Percentiles rank a stretch among this genome's conserved stretches.
Evolutionary conservation across 1,284 basidiomycete species (phyloP).

Genomic region (Coniferiporia weirii): DNA sequence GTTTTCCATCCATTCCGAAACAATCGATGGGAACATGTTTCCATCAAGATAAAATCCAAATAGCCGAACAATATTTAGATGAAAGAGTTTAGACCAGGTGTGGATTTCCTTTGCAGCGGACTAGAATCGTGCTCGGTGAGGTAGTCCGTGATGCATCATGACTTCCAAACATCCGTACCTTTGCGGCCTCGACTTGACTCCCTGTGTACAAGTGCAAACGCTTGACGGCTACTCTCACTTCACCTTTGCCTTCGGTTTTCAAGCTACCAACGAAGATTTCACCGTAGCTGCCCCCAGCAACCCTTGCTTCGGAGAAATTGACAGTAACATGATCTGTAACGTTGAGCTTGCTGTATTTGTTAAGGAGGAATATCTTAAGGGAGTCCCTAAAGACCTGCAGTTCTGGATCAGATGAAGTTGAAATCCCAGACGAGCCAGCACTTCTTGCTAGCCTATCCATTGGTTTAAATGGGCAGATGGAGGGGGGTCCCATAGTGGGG

Average conservation of each 20-base stretch:
- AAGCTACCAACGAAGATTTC: not conserved
- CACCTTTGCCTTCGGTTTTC: not conserved
- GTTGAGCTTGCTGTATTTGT: too few relatives aligned
- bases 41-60: constrained; percentile 5
- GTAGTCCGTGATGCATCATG: too few relatives aligned
- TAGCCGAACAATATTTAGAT: constrained; percentile 11
- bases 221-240: constrained; percentile 7
- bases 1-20: constrained; percentile 18
- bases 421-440: too few relatives aligned
- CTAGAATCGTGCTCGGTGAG: not conserved
- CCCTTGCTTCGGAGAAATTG: not conserved
- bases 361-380: too few relatives aligned
- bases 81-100: constrained; percentile 7
- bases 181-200: not conserved
- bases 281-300: not conserved
- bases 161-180: not conserved
- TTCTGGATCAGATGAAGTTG: too few relatives aligned
- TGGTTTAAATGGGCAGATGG: too few relatives aligned
- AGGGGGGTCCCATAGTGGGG: too few relatives aligned
- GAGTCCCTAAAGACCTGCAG: too few relatives aligned
- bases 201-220: not conserved
- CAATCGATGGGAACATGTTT: not conserved
- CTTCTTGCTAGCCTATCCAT: too few relatives aligned
- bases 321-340: too few relatives aligned
- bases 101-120: constrained; percentile 3